These are phyloP conservation scores for Quercus bicolor DNA, from an alignment of 306 rosid genomes.

Conservation along the genomic window DNA sequence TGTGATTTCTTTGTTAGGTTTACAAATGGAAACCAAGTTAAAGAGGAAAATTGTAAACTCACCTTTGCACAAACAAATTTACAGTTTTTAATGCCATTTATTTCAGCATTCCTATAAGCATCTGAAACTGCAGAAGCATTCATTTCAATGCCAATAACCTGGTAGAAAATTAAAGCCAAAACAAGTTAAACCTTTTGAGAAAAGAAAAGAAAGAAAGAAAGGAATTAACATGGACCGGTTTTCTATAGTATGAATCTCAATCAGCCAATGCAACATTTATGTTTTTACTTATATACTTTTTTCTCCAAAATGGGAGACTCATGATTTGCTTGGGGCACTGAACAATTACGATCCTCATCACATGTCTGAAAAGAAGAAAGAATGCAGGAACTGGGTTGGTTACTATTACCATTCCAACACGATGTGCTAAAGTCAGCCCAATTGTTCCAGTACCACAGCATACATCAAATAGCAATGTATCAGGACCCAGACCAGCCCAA, in stretches of 20 bases:
- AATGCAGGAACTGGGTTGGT: constrained; percentile 3
- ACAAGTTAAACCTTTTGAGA: constrained; percentile 7
- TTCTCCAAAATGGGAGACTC: not conserved
- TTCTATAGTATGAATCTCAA: not conserved
- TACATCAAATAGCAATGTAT: constrained; percentile 86
- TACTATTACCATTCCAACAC: constrained; percentile 95
- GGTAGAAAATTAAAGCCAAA: constrained; percentile 21
- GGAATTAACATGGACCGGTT: not conserved
- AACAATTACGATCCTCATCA: constrained; percentile 2
- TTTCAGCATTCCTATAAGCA: constrained; percentile 86
- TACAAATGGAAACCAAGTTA: constrained; percentile 15
- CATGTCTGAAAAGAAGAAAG: constrained; percentile 2
- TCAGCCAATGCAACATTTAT: constrained; percentile 9
- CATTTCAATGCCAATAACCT: constrained; percentile 99
- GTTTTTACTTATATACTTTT: constrained; percentile 6
- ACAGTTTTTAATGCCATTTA: constrained; percentile 83
- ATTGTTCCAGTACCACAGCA: constrained; percentile 99
- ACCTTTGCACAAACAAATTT: constrained; percentile 88
- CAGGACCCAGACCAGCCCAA: constrained; percentile 92
- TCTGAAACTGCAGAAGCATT: constrained; percentile 90
- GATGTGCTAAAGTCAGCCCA: constrained; percentile 94
- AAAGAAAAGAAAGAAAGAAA: not conserved
- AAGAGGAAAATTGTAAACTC: constrained; percentile 22
- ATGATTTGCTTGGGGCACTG: not conserved
- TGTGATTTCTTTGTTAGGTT: not conserved